Percentiles rank a stretch among this genome's conserved stretches.
These are phyloP conservation scores for Naganishia friedmannii DNA, from an alignment of 768 basidiomycete genomes.

Conservation along the genomic window DNA sequence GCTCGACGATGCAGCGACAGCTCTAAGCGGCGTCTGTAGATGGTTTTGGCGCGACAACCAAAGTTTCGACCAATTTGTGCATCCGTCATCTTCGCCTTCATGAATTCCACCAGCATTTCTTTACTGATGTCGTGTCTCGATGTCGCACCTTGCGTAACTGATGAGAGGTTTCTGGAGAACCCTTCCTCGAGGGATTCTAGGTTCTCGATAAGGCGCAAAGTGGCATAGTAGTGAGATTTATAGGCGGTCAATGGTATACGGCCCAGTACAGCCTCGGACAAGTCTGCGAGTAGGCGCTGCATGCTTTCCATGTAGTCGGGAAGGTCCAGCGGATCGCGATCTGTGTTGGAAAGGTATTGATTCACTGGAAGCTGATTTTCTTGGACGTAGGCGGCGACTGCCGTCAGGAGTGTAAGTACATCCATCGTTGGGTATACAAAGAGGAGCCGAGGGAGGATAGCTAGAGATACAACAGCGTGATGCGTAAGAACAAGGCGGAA, in stretches of 20 bases:
- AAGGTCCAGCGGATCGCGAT: background rate
- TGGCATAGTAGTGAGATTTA: background rate
- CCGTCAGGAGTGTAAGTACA: background rate
- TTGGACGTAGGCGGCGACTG: background rate
- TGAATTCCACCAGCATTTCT: background rate
- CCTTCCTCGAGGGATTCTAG: background rate
- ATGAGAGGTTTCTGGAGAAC: background rate
- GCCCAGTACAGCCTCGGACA: background rate
- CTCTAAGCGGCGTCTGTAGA: background rate
- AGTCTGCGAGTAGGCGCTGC: background rate
- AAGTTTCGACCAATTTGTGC: background rate
- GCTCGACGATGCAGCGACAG: background rate
- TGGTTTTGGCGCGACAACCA: background rate
- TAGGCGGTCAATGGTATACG: background rate
- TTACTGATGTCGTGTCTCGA: background rate
- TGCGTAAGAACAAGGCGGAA: no score
- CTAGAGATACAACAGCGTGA: no score
- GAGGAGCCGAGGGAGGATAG: no score
- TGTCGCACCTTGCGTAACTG: background rate
- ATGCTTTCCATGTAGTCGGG: background rate
- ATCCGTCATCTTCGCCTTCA: constrained; percentile 1
- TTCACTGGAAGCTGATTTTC: background rate
- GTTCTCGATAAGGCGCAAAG: background rate
- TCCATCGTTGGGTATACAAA: background rate
- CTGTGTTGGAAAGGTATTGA: background rate